A percentile compares a stretch with the other conserved stretches of the same genome.
phyloP scores from a whole-genome alignment of 768 basidiomycete species.

The Tricholoma saponaceum region DNA sequence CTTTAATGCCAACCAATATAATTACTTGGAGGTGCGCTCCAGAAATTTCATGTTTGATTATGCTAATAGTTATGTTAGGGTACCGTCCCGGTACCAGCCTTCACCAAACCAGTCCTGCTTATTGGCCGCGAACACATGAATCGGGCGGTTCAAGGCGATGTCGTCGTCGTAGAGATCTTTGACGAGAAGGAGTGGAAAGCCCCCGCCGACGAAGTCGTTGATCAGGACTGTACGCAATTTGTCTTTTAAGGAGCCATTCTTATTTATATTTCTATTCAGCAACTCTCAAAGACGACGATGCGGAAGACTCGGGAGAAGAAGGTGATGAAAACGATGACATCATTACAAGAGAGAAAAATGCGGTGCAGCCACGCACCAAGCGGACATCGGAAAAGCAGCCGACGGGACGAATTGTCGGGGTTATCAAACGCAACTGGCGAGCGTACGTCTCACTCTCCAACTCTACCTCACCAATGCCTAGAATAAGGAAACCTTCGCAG shows the following conservation, averaged over 20 bases:
- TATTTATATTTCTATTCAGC: constrained; percentile 34
- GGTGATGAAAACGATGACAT: constrained; percentile 40
- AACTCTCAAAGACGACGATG: constrained; percentile 83
- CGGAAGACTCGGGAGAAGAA: constrained; percentile 67
- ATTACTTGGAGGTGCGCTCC: constrained; percentile 79
- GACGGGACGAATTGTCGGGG: constrained; percentile 86
- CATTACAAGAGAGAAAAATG: constrained; percentile 37
- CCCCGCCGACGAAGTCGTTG: constrained; percentile 87
- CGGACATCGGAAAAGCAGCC: constrained; percentile 68
- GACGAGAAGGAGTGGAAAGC: constrained; percentile 89
- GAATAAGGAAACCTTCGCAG: constrained; percentile 28
- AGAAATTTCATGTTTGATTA: neutral
- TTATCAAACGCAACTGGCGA: constrained; percentile 95
- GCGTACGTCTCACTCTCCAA: constrained; percentile 52
- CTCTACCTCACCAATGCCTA: constrained; percentile 1
- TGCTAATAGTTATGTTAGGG: constrained; percentile 46
- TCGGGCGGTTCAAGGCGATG: constrained; percentile 88
- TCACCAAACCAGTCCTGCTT: constrained; percentile 76
- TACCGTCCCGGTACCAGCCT: constrained; percentile 69
- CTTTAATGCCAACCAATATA: constrained; percentile 93
- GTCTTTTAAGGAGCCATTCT: neutral
- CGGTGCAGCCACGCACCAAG: constrained; percentile 30
- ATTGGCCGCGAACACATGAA: constrained; percentile 94
- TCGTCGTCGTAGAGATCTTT: constrained; percentile 89
- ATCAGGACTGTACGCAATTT: constrained; percentile 71